phyloP scores from a whole-genome alignment of 2,329 filamentous ascomycete species.

The Xylariomycetidae sp. region DNA sequence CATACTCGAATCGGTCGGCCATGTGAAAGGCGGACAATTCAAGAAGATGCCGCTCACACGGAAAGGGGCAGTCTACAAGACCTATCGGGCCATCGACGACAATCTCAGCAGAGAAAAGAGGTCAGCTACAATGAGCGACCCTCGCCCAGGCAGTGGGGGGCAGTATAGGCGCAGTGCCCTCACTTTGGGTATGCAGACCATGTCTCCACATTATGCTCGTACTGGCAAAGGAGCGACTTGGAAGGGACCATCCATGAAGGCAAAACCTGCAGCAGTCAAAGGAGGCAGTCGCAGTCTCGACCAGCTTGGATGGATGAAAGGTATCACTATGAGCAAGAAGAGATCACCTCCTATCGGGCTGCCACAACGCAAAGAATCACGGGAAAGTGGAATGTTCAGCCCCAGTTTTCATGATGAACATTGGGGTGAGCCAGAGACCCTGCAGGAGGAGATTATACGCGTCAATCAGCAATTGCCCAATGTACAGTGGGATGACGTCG shows the following conservation, averaged over 20 bases:
- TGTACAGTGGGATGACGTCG: constrained; percentile 57
- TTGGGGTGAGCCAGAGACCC: constrained; percentile 55
- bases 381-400: constrained; percentile 46
- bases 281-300: constrained; percentile 42
- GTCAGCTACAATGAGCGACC: constrained; percentile 55
- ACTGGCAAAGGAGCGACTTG: constrained; percentile 35
- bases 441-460: constrained; percentile 60
- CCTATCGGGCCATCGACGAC: constrained; percentile 69
- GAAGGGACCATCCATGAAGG: constrained; percentile 55
- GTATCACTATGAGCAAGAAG: constrained; percentile 56
- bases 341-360: constrained; percentile 36
- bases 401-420: constrained; percentile 47
- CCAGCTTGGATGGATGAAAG: constrained; percentile 65
- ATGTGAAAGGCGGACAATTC: constrained; percentile 61
- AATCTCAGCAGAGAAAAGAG: constrained; percentile 51
- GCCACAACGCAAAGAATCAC: constrained; percentile 43
- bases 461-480: constrained; percentile 57
- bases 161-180: constrained; percentile 38
- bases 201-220: constrained; percentile 32
- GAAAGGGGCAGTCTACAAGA: constrained; percentile 79
- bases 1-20: constrained; percentile 63
- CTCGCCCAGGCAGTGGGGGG: constrained; percentile 39
- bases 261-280: constrained; percentile 37
- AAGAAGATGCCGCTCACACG: constrained; percentile 68
- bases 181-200: constrained; percentile 38